Conservation (phyloP, 768 basidiomycete species). For the Coprinopsis sp. region DNA sequence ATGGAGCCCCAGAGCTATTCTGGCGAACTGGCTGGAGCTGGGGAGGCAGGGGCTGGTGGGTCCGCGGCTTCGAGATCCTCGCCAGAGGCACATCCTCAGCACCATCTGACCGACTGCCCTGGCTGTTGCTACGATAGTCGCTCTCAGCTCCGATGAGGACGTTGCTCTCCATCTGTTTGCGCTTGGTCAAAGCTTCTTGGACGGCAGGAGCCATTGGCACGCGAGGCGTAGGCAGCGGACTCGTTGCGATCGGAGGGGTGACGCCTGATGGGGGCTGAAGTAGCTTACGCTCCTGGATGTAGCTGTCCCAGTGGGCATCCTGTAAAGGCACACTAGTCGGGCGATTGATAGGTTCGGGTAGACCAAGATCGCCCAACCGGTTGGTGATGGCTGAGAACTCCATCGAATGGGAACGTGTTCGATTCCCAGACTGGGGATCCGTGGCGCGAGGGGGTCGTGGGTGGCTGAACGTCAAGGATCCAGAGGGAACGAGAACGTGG, state of each 20-base stretch:
- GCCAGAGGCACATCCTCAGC: constrained; percentile 14
- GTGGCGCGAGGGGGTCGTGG: constrained; percentile 64
- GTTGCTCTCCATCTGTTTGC: constrained; percentile 69
- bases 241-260: constrained; percentile 72
- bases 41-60: constrained; percentile 7
- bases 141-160: constrained; percentile 36
- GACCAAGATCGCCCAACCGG: constrained; percentile 26
- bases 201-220: constrained; percentile 66
- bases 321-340: constrained; percentile 72
- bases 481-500: constrained; percentile 36
- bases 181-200: constrained; percentile 63
- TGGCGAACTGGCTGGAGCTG: constrained; percentile 9
- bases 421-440: constrained; percentile 42
- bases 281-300: constrained; percentile 80
- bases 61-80: constrained; percentile 10
- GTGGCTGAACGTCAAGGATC: constrained; percentile 36
- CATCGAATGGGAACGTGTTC: constrained; percentile 68
- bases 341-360: constrained; percentile 48
- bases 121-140: not conserved
- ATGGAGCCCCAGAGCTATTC: constrained; percentile 25
- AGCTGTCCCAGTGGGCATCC: constrained; percentile 82
- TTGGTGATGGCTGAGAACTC: constrained; percentile 49
- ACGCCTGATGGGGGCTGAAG: constrained; percentile 80
- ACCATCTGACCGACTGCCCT: constrained; percentile 8
- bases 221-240: constrained; percentile 31